A percentile compares a stretch with the other conserved stretches of the same genome.
These are phyloP conservation scores for Fusarium sp. DNA, from an alignment of 2,329 filamentous ascomycete genomes.

Conservation along the genomic window DNA sequence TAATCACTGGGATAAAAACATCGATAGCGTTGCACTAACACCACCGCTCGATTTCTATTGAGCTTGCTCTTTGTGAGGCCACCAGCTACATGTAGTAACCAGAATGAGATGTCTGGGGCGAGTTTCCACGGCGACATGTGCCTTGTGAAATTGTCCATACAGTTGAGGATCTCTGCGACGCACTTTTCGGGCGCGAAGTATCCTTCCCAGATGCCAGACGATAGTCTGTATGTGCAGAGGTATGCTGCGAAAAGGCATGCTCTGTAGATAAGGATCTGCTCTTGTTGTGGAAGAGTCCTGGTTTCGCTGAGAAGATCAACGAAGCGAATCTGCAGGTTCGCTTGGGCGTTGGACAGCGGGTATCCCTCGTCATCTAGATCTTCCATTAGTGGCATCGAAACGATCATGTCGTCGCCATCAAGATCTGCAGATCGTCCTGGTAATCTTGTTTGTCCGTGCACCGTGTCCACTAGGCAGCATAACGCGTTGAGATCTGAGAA, in stretches of 20 bases:
- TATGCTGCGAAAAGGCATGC: constrained; percentile 11
- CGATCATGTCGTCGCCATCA: fast-evolving
- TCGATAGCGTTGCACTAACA: not conserved
- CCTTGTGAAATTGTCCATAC: not conserved
- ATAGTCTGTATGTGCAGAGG: constrained; percentile 16
- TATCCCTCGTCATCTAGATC: constrained; percentile 5
- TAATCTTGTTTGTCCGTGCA: not conserved
- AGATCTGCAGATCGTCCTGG: fast-evolving
- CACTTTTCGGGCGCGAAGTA: not conserved
- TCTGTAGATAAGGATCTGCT: not conserved
- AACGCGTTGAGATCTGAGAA: not conserved
- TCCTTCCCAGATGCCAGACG: not conserved
- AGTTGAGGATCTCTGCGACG: not conserved
- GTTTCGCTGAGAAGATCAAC: constrained; percentile 11
- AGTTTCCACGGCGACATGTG: constrained; percentile 7
- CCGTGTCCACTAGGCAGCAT: not conserved
- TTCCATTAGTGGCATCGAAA: not conserved
- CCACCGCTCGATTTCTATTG: fast-evolving
- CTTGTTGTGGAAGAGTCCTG: fast-evolving
- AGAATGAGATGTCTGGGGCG: not conserved
- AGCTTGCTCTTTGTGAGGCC: not conserved
- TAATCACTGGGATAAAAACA: not conserved
- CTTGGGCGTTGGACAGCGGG: constrained; percentile 4
- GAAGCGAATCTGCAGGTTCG: not conserved
- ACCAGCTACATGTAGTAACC: not conserved